A percentile compares a stretch with the other conserved stretches of the same genome.
These are phyloP conservation scores for Backusella mclennaniae DNA, from an alignment of 192 early-diverging fungal species.

Conservation along the genomic window DNA sequence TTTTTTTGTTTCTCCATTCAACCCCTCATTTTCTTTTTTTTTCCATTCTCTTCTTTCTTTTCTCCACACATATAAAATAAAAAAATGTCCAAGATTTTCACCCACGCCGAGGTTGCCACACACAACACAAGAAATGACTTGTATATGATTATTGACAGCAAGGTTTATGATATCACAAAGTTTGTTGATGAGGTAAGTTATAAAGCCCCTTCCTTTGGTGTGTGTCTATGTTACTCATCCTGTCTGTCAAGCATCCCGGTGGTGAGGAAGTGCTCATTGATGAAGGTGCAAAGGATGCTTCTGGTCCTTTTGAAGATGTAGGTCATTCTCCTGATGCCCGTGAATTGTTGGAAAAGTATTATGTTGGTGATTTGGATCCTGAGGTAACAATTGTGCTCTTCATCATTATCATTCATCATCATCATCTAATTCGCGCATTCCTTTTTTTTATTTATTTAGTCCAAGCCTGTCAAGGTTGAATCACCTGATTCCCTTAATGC, in stretches of 20 bases:
- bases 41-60: background rate
- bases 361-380: slow-evolving; percentile 69
- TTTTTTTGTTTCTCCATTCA: background rate
- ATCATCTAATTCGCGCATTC: background rate
- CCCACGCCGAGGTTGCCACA: slow-evolving; percentile 49
- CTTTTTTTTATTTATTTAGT: slow-evolving; percentile 14
- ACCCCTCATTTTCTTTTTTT: background rate
- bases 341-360: slow-evolving; percentile 73
- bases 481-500: background rate
- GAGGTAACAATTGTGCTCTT: slow-evolving; percentile 35
- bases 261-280: slow-evolving; percentile 97
- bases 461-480: slow-evolving; percentile 21
- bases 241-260: slow-evolving; percentile 80
- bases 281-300: slow-evolving; percentile 86
- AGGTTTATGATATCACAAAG: slow-evolving; percentile 78
- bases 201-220: background rate
- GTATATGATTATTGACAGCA: slow-evolving; percentile 78
- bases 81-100: slow-evolving; percentile 12
- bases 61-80: background rate
- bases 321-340: slow-evolving; percentile 96
- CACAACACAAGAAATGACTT: slow-evolving; percentile 75
- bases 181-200: slow-evolving; percentile 71
- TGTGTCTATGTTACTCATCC: background rate
- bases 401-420: background rate
- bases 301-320: slow-evolving; percentile 95